Percentiles rank a stretch among this genome's conserved stretches.
Evolutionary conservation across 2,329 filamentous ascomycete species (phyloP).

Genomic region (Fusarium lyarnte): DNA sequence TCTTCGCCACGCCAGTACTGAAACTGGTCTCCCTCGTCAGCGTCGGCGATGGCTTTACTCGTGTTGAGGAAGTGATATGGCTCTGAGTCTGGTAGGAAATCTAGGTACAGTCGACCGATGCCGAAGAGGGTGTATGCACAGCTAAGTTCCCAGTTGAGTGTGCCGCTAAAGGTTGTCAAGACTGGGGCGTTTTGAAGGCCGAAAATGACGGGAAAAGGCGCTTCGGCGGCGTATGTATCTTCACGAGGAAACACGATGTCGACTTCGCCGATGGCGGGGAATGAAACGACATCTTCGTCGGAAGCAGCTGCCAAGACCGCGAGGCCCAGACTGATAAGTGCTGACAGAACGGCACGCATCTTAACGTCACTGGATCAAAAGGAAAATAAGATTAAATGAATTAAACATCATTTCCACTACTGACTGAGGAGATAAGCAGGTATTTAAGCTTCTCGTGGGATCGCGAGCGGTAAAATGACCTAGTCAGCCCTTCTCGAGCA

Average conservation of each 20-base stretch:
- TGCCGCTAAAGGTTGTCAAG: constrained; percentile 17
- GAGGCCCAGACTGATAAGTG: not conserved
- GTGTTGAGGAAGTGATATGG: constrained; percentile 25
- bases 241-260: constrained; percentile 24
- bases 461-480: constrained; percentile 1
- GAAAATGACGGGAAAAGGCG: constrained; percentile 26
- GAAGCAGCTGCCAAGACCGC: not conserved
- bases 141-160: constrained; percentile 15
- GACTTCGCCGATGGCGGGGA: constrained; percentile 23
- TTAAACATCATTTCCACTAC: not conserved
- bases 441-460: not conserved
- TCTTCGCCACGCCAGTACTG: constrained; percentile 17
- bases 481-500: constrained; percentile 7
- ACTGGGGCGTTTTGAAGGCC: constrained; percentile 25
- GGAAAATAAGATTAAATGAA: not conserved
- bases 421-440: not conserved
- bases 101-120: constrained; percentile 5
- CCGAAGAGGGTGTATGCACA: constrained; percentile 19
- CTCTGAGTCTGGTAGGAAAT: constrained; percentile 4
- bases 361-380: not conserved
- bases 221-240: constrained; percentile 27
- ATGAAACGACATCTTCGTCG: constrained; percentile 4
- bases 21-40: constrained; percentile 21
- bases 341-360: not conserved
- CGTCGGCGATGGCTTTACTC: constrained; percentile 9